Evolutionary conservation across 2,329 filamentous ascomycete genomes (phyloP).

Genomic region (Epichloe sp.): DNA sequence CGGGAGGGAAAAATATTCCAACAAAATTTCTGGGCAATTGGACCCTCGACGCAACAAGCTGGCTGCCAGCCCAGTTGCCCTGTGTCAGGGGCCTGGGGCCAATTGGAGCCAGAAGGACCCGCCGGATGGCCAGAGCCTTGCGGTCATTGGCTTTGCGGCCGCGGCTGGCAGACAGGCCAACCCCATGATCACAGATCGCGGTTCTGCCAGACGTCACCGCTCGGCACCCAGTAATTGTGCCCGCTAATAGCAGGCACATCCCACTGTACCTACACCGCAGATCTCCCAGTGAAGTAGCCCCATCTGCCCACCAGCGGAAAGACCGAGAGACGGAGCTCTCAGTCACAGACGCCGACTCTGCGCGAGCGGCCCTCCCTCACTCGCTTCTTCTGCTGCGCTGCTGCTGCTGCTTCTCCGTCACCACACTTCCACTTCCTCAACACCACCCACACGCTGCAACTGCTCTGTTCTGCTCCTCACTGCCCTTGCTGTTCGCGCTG

Average conservation of each 20-base stretch:
- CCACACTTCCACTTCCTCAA: conserved; percentile 3
- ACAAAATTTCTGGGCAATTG: background rate
- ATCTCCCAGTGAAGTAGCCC: background rate
- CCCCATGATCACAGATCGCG: conserved; percentile 8
- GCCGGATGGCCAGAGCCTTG: conserved; percentile 8
- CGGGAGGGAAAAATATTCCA: conserved; percentile 1
- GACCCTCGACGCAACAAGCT: background rate
- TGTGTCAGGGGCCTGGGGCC: background rate
- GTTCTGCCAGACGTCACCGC: conserved; percentile 21
- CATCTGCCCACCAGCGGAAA: background rate
- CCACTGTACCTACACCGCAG: background rate
- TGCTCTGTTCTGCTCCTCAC: background rate
- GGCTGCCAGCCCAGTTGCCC: background rate
- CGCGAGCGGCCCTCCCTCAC: conserved; percentile 4
- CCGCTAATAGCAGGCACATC: background rate
- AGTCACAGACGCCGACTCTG: conserved; percentile 6
- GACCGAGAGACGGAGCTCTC: conserved; percentile 6
- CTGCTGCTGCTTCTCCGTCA: conserved; percentile 1
- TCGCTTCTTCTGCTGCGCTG: background rate
- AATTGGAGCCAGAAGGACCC: background rate
- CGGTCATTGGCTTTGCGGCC: conserved; percentile 17
- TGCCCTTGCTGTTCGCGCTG: background rate
- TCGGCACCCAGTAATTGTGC: background rate
- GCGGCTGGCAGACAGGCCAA: conserved; percentile 10
- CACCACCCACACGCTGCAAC: background rate